Base-by-base conservation (phyloP, 768 basidiomycete genomes). In the Sarcomyxa edulis region DNA sequence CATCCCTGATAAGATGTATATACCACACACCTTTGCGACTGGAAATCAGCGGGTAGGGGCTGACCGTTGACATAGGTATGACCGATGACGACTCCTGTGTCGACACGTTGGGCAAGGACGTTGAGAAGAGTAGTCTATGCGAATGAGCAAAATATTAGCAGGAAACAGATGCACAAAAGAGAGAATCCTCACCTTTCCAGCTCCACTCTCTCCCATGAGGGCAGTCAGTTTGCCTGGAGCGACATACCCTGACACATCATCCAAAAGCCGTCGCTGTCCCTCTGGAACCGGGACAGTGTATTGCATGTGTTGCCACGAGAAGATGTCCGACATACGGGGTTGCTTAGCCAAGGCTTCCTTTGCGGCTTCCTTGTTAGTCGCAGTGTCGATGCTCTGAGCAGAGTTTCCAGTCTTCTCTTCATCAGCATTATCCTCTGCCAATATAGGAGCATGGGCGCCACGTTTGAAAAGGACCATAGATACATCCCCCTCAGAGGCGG, bases 141-240 rank as follows among this genome's bases (percentile, higher is more conserved):
- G n/a, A 27, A 36, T 23, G 15, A 37, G 6, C 6, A 14, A 10
- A 28, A 20, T 10, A 16, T 7, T 14, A 14, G 28, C 31, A 41
- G 65, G 78, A 39, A 61, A 71, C 33, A 56, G 76, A 60, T 62
- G 78, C 42, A 55, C 79, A 76, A 68, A 76, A 8, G 54, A 66
- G 66, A 42, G 69, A 71, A 0, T 68, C 72, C 42, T 77, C 53
- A 28, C 58, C 45, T 54, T 59, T 1, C 59, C 59, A 27, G 54
- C 52, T 20, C 52, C 59, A 33, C 43, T 63, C 60, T 50, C 65
- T 51, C 64, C 85, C 83, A 77, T 84, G 48, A 73, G 68, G 32
- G 79, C 79, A 0, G 78, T 81, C 42, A 85, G 57, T 37, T 69
- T 84, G 1, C 85, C 85, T 0, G 84, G 85, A 8, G 74, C 73